phyloP scores from a whole-genome alignment of 257 asterid genomes.

The Gentiana straminea region DNA sequence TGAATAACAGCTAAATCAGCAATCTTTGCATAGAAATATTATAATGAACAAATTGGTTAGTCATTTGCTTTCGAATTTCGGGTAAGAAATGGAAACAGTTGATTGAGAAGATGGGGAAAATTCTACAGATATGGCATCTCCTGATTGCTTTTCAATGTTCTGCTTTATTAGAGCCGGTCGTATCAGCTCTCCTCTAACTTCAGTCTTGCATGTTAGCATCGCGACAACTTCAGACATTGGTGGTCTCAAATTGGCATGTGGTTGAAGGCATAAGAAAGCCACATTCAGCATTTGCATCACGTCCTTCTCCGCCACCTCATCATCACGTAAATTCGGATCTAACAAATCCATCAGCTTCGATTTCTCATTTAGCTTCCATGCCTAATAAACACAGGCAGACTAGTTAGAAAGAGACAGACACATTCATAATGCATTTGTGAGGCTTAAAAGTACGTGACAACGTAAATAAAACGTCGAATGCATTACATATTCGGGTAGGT shows the following conservation, averaged over 20 bases:
- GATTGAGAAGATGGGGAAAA: slow-evolving; percentile 45
- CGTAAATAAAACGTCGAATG: neutral
- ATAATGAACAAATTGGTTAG: neutral
- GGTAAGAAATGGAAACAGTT: slow-evolving; percentile 11
- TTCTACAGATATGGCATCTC: slow-evolving; percentile 46
- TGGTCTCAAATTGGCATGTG: slow-evolving; percentile 53
- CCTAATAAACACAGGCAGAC: slow-evolving; percentile 17
- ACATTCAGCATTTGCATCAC: slow-evolving; percentile 37
- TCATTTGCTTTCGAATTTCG: neutral
- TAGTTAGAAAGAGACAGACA: too few relatives aligned
- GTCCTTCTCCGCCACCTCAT: slow-evolving; percentile 31
- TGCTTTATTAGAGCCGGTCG: slow-evolving; percentile 45
- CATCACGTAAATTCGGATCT: slow-evolving; percentile 40
- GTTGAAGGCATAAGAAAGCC: slow-evolving; percentile 55
- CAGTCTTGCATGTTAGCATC: slow-evolving; percentile 46
- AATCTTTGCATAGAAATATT: too few relatives aligned
- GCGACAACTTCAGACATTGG: slow-evolving; percentile 76
- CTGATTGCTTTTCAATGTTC: slow-evolving; percentile 20
- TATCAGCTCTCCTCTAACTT: slow-evolving; percentile 22
- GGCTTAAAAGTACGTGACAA: too few relatives aligned
- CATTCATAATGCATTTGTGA: too few relatives aligned
- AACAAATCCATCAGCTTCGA: slow-evolving; percentile 40
- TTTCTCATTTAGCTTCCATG: slow-evolving; percentile 65
- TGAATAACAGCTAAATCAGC: neutral
- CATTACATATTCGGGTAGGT: slow-evolving; percentile 64